Percentiles rank a stretch among this genome's conserved stretches.
These are phyloP conservation scores for Waltergamsia citrina DNA, from an alignment of 2,329 filamentous ascomycete genomes.

Conservation along the genomic window DNA sequence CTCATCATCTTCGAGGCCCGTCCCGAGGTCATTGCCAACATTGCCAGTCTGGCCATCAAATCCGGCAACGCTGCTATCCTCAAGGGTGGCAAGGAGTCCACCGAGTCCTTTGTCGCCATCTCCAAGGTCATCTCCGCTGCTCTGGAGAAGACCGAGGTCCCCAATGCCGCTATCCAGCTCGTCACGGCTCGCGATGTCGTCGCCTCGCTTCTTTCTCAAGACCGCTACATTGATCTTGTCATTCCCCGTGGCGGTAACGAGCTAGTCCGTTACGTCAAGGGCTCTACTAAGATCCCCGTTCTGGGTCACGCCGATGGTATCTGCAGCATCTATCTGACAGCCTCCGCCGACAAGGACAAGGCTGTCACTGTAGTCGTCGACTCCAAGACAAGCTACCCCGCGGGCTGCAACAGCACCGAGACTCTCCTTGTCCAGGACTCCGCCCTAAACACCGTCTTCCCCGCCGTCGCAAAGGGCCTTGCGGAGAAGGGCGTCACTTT, in stretches of 20 bases:
- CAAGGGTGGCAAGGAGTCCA: constrained; percentile 95
- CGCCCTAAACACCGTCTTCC: constrained; percentile 58
- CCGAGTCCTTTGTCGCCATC: constrained; percentile 88
- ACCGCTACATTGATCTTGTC: constrained; percentile 85
- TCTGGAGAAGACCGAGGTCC: constrained; percentile 63
- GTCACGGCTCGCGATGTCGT: constrained; percentile 90
- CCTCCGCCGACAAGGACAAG: constrained; percentile 62
- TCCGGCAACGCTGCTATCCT: constrained; percentile 95
- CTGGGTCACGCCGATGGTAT: constrained; percentile 93
- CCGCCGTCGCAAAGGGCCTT: constrained; percentile 63
- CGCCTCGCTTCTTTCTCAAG: constrained; percentile 74
- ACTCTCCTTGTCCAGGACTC: constrained; percentile 76
- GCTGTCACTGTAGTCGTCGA: constrained; percentile 74
- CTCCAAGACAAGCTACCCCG: constrained; percentile 89
- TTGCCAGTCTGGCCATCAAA: constrained; percentile 90
- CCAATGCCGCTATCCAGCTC: constrained; percentile 81
- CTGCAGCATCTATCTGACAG: constrained; percentile 77
- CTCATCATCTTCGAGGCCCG: constrained; percentile 97
- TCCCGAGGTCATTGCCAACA: constrained; percentile 97
- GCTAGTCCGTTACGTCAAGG: constrained; percentile 82
- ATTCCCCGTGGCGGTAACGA: constrained; percentile 90
- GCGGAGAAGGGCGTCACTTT: constrained; percentile 70
- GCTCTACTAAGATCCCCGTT: constrained; percentile 86
- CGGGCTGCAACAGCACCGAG: constrained; percentile 92
- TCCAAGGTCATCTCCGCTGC: constrained; percentile 75